Evolutionary conservation across 2,329 filamentous ascomycete species (phyloP), one percentile per base, ranked within the genome.

Genomic region (Mariannaea elegans): DNA sequence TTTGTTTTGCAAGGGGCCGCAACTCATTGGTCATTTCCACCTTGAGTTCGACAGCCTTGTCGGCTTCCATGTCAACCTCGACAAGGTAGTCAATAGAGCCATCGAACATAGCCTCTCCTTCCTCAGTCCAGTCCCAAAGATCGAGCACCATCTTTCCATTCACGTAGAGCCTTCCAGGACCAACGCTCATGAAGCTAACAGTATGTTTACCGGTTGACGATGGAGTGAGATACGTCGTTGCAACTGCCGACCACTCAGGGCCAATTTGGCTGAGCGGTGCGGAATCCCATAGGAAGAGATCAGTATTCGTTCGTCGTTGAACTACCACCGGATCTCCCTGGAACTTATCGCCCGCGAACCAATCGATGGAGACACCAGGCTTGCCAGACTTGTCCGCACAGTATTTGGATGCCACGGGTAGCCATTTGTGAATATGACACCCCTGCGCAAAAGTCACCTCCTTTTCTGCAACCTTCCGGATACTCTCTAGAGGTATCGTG

Each of bases 281-380:
- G 3, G 88, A 90, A 65, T 91, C 88, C 87, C 88, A 90, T 2
- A 91, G 79, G 78, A 89, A 90, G 1, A 90, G 81, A 69, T 90
- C 87, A 0, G 87, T 90, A 68, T 88, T 89, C 7, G 78, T 81
- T 62, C 88, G 83, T 49, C 82, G 80, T 69, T 90, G 86, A 2
- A 84, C 78, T 14, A 87, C 79, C 1, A 82, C 78, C 9, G 87
- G 84, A 19, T 78, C 72, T 2, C 86, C 87, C 56, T 85, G 74
- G 62, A 90, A 90, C 58, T 83, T 81, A 64, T 90, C 87, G 5
- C 87, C 87, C 13, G 81, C 79, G 68, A 82, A 90, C 80, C 88
- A 90, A 53, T 90, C 86, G 13, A 90, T 82, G 14, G 78, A 82
- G 8, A 90, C 86, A 1, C 88, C 88, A 2, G 80, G 82, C 62